Evolutionary conservation across 2,329 filamentous ascomycete genomes (phyloP).

Genomic region (Trichoderma oligosporum): DNA sequence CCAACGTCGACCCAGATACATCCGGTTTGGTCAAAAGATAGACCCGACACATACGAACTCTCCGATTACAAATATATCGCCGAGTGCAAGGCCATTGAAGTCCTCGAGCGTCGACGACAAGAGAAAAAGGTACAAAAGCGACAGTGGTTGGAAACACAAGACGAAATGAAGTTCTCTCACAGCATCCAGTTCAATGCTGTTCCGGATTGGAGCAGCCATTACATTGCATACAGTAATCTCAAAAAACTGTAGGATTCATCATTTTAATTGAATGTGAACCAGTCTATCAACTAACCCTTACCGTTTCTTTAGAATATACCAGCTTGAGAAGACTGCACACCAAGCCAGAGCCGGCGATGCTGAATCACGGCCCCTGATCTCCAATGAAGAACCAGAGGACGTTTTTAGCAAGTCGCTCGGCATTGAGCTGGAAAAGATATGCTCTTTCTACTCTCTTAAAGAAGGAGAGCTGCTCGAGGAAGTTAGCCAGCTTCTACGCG

Average conservation of each 20-base stretch:
- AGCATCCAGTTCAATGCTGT: conserved; percentile 99
- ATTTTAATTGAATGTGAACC: not conserved
- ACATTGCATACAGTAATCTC: conserved; percentile 96
- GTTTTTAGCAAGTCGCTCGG: conserved; percentile 80
- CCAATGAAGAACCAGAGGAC: conserved; percentile 69
- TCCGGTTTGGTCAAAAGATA: not conserved
- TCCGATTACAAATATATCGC: conserved; percentile 37
- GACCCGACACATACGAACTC: conserved; percentile 40
- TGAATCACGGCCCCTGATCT: conserved; percentile 81
- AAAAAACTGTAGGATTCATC: conserved; percentile 80
- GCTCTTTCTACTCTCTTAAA: conserved; percentile 84
- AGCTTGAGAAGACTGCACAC: conserved; percentile 81
- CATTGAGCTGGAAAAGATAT: conserved; percentile 89
- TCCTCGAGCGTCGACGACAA: conserved; percentile 34
- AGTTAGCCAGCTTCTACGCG: conserved; percentile 69
- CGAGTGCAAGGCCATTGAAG: conserved; percentile 29
- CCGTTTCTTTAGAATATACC: conserved; percentile 69
- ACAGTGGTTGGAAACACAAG: conserved; percentile 64
- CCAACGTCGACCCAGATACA: not conserved
- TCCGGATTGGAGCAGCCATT: conserved; percentile 98
- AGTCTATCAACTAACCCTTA: not conserved
- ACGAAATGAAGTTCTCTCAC: conserved; percentile 99
- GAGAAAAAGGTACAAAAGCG: conserved; percentile 60
- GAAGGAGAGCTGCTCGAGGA: conserved; percentile 84
- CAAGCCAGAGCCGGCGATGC: conserved; percentile 62